phyloP scores from a whole-genome alignment of 495 filamentous ascomycete genomes.

The Aspergillus funiculosus region DNA sequence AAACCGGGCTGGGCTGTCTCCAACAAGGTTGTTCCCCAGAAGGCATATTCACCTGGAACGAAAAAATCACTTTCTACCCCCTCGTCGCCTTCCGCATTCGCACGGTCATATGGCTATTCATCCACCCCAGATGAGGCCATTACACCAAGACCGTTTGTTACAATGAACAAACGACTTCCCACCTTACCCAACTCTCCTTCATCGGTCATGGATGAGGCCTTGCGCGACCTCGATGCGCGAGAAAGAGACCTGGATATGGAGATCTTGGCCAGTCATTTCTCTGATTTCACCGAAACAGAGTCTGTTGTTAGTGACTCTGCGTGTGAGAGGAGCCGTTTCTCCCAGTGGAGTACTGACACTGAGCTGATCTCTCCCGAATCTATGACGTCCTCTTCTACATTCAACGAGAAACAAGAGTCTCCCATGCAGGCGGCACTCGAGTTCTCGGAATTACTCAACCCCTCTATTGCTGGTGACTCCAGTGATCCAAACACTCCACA shows the following conservation, averaged over 20 bases:
- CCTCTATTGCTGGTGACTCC: constrained; percentile 20
- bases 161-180: constrained; percentile 40
- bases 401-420: constrained; percentile 22
- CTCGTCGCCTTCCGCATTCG: constrained; percentile 16
- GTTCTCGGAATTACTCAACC: constrained; percentile 25
- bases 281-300: constrained; percentile 37
- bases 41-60: constrained; percentile 3
- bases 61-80: constrained; percentile 20
- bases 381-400: constrained; percentile 32
- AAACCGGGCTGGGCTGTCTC: constrained; percentile 13
- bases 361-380: constrained; percentile 37
- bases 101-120: constrained; percentile 7
- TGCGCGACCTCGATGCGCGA: constrained; percentile 37
- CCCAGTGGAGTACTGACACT: constrained; percentile 43
- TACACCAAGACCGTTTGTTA: constrained; percentile 29
- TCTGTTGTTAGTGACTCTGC: constrained; percentile 23
- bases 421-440: constrained; percentile 21
- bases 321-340: constrained; percentile 40
- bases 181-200: constrained; percentile 44
- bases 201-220: constrained; percentile 44
- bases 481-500: constrained; percentile 40
- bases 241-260: constrained; percentile 33
- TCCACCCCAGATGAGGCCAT: constrained; percentile 16
- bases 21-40: background rate
- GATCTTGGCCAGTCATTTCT: constrained; percentile 38